Percentiles rank a stretch among this genome's conserved stretches.
phyloP scores from a whole-genome alignment of 2,329 filamentous ascomycete species.

The Pestalotiopsis sp. region DNA sequence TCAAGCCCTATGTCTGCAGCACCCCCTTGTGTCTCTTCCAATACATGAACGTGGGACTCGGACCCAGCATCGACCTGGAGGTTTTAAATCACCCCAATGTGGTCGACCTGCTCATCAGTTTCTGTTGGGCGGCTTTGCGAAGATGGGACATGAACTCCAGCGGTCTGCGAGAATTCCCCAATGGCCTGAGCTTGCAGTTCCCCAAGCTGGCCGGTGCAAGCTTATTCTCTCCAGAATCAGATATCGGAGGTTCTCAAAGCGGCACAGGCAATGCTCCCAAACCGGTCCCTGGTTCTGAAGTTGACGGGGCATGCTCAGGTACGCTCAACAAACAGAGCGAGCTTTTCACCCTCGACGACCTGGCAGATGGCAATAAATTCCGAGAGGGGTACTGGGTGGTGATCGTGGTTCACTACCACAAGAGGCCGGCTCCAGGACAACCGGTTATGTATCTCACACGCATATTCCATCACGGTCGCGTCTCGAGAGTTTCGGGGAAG shows the following conservation, averaged over 20 bases:
- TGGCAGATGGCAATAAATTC: constrained; percentile 5
- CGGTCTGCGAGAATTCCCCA: constrained; percentile 45
- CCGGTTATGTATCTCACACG: background rate
- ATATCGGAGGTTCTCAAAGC: background rate
- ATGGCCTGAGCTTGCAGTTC: constrained; percentile 35
- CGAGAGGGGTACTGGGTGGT: constrained; percentile 29
- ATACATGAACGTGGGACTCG: constrained; percentile 83
- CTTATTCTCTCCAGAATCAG: constrained; percentile 14
- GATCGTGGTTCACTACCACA: constrained; percentile 17
- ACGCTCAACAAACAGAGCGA: constrained; percentile 17
- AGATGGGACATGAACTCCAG: constrained; percentile 3
- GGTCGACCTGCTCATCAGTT: constrained; percentile 81
- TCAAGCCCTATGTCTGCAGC: constrained; percentile 81
- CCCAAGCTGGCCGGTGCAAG: constrained; percentile 17
- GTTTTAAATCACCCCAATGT: constrained; percentile 79
- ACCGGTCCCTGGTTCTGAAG: background rate
- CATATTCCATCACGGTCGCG: constrained; percentile 27
- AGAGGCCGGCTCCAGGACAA: background rate
- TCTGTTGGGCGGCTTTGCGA: constrained; percentile 69
- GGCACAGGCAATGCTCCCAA: background rate
- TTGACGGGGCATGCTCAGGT: constrained; percentile 24
- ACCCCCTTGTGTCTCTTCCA: constrained; percentile 80
- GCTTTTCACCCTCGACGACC: constrained; percentile 13
- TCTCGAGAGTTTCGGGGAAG: constrained; percentile 12
- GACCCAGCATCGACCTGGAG: constrained; percentile 83